A percentile compares a stretch with the other conserved stretches of the same genome.
These are phyloP conservation scores for Phytophthora sp. DNA, from an alignment of 352 stramenopile genomes.

Conservation along the genomic window DNA sequence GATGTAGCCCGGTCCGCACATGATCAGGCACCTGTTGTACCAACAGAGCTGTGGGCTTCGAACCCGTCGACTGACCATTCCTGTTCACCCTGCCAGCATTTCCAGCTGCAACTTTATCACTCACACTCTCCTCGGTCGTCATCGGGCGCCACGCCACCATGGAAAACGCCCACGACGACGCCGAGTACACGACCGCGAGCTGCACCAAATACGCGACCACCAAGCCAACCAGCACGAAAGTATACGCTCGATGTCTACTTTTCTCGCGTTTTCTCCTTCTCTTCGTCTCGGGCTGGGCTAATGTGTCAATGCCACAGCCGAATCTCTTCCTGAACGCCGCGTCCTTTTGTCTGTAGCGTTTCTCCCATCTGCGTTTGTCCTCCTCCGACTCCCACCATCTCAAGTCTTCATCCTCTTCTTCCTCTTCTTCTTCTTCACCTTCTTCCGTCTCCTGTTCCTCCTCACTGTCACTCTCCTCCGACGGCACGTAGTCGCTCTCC, in stretches of 20 bases:
- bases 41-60: background rate
- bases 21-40: conserved; percentile 26
- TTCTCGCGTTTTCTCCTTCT: conserved; percentile 26
- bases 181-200: conserved; percentile 31
- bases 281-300: conserved; percentile 33
- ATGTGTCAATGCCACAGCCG: conserved; percentile 49
- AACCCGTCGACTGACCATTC: background rate
- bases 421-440: conserved; percentile 39
- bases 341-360: conserved; percentile 31
- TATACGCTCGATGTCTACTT: conserved; percentile 28
- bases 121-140: background rate
- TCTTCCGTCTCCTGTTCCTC: conserved; percentile 14
- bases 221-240: conserved; percentile 35
- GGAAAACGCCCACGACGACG: conserved; percentile 37
- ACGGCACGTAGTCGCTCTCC: conserved; percentile 40
- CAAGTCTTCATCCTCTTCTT: conserved; percentile 34
- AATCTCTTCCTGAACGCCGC: conserved; percentile 27
- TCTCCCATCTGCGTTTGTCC: conserved; percentile 41
- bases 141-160: conserved; percentile 29
- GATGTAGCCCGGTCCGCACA: conserved; percentile 32
- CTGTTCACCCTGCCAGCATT: background rate
- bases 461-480: conserved; percentile 19
- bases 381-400: conserved; percentile 35
- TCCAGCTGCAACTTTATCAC: background rate
- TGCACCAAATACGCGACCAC: conserved; percentile 40